Percentiles rank a stretch among this genome's conserved stretches.
Evolutionary conservation across 306 rosid species (phyloP).

Genomic region (Gleditsia sinensis): DNA sequence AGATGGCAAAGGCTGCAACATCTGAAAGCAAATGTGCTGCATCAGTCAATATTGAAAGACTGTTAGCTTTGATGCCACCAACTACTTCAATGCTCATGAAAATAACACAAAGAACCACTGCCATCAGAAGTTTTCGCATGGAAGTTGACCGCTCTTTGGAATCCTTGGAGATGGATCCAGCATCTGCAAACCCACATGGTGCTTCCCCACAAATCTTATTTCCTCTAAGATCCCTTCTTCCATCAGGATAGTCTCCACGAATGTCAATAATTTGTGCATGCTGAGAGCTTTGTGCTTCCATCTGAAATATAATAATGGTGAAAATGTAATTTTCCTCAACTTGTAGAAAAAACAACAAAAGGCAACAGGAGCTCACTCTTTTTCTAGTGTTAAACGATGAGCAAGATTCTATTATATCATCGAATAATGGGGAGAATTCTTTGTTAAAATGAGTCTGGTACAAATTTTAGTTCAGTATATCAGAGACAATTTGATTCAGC

Average conservation of each 20-base stretch:
- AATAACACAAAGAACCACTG: constrained; percentile 67
- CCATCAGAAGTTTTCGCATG: constrained; percentile 68
- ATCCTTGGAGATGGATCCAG: constrained; percentile 58
- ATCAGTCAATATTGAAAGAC: constrained; percentile 80
- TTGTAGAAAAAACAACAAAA: constrained; percentile 19
- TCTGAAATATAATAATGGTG: constrained; percentile 43
- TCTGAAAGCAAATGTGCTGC: constrained; percentile 87
- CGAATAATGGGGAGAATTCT: not conserved
- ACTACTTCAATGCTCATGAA: constrained; percentile 69
- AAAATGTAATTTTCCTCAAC: constrained; percentile 14
- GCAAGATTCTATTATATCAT: constrained; percentile 2
- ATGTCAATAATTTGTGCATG: constrained; percentile 57
- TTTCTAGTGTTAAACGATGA: constrained; percentile 14
- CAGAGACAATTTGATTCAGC: constrained; percentile 22
- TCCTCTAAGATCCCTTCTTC: constrained; percentile 33
- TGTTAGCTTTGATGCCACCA: constrained; percentile 84
- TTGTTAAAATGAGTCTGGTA: not conserved
- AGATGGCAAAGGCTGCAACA: constrained; percentile 81
- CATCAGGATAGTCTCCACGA: constrained; percentile 40
- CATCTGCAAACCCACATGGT: constrained; percentile 72
- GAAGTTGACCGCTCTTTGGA: constrained; percentile 65
- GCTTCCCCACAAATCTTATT: constrained; percentile 76
- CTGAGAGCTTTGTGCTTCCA: constrained; percentile 51
- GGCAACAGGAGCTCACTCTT: not conserved
- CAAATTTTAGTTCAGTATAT: not conserved